Conservation (phyloP, 768 basidiomycete species). For the Pulveroboletus sp. region DNA sequence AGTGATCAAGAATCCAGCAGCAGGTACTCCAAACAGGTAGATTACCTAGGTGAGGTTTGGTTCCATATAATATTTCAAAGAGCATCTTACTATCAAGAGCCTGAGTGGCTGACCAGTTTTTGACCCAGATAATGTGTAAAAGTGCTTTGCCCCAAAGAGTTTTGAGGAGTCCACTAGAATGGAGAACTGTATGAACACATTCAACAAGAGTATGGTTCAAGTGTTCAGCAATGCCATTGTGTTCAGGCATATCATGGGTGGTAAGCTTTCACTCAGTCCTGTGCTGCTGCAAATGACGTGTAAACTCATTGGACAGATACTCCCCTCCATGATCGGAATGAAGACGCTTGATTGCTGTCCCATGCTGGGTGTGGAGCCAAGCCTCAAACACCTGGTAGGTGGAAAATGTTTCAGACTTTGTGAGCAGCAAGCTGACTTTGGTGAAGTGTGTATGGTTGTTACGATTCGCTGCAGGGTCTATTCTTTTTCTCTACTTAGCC, state of each 20-base stretch:
- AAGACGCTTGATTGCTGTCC: background rate
- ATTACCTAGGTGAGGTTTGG: background rate
- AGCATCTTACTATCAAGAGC: background rate
- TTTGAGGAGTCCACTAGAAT: background rate
- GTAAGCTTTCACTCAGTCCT: background rate
- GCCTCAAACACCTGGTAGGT: background rate
- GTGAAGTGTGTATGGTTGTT: constrained; percentile 14
- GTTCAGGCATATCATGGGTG: background rate
- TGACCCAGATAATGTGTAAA: constrained; percentile 1
- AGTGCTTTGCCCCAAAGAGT: constrained; percentile 1
- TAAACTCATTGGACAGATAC: constrained; percentile 18
- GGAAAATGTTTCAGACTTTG: background rate
- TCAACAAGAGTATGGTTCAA: background rate
- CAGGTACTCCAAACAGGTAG: background rate
- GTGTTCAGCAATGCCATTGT: background rate
- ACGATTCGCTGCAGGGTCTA: too few relatives aligned
- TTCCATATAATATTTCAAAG: background rate
- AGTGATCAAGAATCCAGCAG: background rate
- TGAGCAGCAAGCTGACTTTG: constrained; percentile 17
- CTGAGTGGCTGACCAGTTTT: background rate
- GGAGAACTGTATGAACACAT: background rate
- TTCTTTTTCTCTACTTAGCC: too few relatives aligned
- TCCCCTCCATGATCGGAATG: constrained; percentile 21
- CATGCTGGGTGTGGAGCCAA: background rate
- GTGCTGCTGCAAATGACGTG: background rate